Base-by-base conservation (phyloP, 495 filamentous ascomycete species). In the Schizothecium vesticola region DNA sequence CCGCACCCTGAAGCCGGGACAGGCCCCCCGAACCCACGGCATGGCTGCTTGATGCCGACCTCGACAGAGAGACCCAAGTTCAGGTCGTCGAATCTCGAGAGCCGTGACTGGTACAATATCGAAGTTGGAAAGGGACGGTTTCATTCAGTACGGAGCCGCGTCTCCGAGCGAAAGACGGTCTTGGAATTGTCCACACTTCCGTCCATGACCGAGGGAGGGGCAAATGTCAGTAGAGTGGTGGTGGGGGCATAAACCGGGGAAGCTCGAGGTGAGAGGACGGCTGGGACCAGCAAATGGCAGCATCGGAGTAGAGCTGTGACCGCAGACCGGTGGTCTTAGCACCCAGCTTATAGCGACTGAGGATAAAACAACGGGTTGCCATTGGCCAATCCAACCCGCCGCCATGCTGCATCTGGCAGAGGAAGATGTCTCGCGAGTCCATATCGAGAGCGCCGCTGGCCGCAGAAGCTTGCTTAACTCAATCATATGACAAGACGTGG, bases 161-260 rank as follows among this genome's bases (percentile, higher is more conserved):
- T 68, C 66, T 73, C 71, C 71, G 71, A 65, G 67, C 4, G 36
- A 60, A 65, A 62, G 25, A 31, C 19, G 28, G 10, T 59, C 13
- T 67, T 56, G 33, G 23, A 51, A 31, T 65, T 64, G 25, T 28
- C 66, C 61, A 51, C 31, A 13, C 31, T 13, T 11, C 56, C 58
- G 61, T 59, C 31, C 21, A 64, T 56, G 55, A 22, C 61, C 29
- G 61, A 24, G 9, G 33, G 66, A 59, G 55, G 36, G 66, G 63
- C 33, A 66, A 63, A 63, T 26, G 55, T 22, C 36, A 62, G 60
- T 51, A 51, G 8, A 43, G 5, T 51, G 19, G 43, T 51, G 43
- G 69, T 68, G 68, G 65, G 59, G 66, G 71, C 71, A 73, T 73
- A 63, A 73, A 73, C 71, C 71, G 71, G 71, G 71, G 71, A 73